Evolutionary conservation across 2,329 filamentous ascomycete species (phyloP), one percentile per base, ranked within the genome.

Genomic region (Sclerotinia sclerotiorum): DNA sequence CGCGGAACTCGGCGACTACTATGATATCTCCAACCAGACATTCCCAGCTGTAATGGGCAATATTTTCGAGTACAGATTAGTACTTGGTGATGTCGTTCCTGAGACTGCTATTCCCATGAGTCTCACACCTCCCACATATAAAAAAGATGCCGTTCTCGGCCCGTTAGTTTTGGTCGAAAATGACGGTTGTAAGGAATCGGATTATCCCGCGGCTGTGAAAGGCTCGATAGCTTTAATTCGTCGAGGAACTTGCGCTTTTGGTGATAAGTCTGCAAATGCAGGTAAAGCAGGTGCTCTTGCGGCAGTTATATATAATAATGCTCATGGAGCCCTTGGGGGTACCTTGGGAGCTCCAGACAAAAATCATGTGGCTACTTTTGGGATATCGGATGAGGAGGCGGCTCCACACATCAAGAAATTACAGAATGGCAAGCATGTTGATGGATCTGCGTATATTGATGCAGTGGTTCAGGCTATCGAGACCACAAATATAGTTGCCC

Each of bases 181-280:
- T 74, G 78, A 87, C 6, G 91, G 91, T 58, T 94, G 91, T 77
- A 76, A 84, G 6, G 79, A 81, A n/a, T n/a, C n/a, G 2, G 90
- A 94, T 78, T 94, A 87, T 76, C 86, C 90, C 1, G 75, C 82
- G 1, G 78, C 80, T 1, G 80, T 89, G 5, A 77, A 81, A 13
- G 89, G 87, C 62, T 87, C 86, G 69, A 88, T 95, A 69, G 91
- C 89, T 13, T 82, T 95, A 49, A 84, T 95, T 71, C 82, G 83
- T 42, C 88, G 92, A 67, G 92, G 92, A 65, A 82, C 79, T 1
- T 95, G 92, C 76, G 73, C 87, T 10, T 95, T 94, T 73, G 90
- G 88, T 15, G 79, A 83, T 69, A 95, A 95, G 81, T 89, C 89
- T 1, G 84, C 83, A 65, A 80, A 85, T 19, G 91, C 92, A 7